phyloP scores from a whole-genome alignment of 805 yeast genomes.

The Starmerella kuoi region DNA sequence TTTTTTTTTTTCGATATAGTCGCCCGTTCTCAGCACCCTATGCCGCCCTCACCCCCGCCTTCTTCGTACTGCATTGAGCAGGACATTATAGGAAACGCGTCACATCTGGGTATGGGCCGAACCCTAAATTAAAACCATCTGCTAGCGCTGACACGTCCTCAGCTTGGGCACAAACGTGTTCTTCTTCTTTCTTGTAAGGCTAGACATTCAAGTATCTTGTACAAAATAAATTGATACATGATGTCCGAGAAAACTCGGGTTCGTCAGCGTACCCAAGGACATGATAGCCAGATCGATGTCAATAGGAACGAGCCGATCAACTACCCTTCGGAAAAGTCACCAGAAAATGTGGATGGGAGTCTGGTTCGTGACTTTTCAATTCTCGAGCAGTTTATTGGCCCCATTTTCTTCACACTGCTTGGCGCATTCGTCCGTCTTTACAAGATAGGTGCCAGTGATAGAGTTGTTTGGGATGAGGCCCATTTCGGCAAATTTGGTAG shows the following conservation, averaged over 20 bases:
- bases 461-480: constrained; percentile 52
- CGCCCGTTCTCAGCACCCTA: no score
- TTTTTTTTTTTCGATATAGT: no score
- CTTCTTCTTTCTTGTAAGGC: no score
- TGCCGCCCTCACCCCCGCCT: no score
- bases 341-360: constrained; percentile 19
- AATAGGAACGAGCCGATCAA: neutral
- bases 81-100: no score
- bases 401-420: constrained; percentile 46
- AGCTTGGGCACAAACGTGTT: no score
- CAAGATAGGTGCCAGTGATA: constrained; percentile 54
- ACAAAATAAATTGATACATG: no score
- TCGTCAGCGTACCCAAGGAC: constrained; percentile 2
- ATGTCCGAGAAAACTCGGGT: constrained; percentile 2
- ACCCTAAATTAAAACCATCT: neutral
- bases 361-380: constrained; percentile 21
- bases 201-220: no score
- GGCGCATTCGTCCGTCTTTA: constrained; percentile 68
- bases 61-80: no score
- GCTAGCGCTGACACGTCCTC: constrained; percentile 2
- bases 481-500: constrained; percentile 41
- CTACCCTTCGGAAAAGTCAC: neutral
- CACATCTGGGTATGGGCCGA: neutral
- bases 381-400: constrained; percentile 34
- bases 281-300: neutral